Percentiles rank a stretch among this genome's conserved stretches.
Conservation (phyloP, 805 yeast species). For the Wickerhamiella vanderwaltii region DNA sequence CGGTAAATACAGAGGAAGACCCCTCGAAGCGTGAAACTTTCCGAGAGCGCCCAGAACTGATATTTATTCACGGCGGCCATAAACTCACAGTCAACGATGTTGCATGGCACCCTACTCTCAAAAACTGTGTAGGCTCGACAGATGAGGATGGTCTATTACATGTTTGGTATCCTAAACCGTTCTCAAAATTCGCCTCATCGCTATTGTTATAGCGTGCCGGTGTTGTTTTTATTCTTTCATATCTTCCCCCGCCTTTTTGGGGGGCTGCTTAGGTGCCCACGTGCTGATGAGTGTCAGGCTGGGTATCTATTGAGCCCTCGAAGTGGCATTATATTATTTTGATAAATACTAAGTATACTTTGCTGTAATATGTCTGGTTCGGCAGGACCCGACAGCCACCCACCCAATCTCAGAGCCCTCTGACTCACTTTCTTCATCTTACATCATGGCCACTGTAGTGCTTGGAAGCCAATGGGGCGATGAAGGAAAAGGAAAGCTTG, state of each 20-base stretch:
- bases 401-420: not conserved
- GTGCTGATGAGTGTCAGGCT: not conserved
- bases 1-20: not conserved
- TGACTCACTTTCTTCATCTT: not conserved
- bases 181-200: not conserved
- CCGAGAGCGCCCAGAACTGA: not conserved
- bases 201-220: not conserved
- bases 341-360: not conserved
- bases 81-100: not conserved
- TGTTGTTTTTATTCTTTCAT: not conserved
- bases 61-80: not conserved
- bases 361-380: not conserved
- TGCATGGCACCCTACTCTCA: not conserved
- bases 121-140: not conserved
- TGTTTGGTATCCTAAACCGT: no score
- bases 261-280: not conserved
- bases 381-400: not conserved
- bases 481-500: constrained; percentile 98
- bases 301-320: not conserved
- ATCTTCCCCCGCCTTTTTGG: not conserved
- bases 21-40: not conserved
- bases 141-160: not conserved
- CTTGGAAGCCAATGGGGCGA: constrained; percentile 99
- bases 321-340: not conserved
- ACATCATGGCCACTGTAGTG: constrained; percentile 72